Evolutionary conservation across 306 rosid species (phyloP).

Genomic region (Luffa acutangula): DNA sequence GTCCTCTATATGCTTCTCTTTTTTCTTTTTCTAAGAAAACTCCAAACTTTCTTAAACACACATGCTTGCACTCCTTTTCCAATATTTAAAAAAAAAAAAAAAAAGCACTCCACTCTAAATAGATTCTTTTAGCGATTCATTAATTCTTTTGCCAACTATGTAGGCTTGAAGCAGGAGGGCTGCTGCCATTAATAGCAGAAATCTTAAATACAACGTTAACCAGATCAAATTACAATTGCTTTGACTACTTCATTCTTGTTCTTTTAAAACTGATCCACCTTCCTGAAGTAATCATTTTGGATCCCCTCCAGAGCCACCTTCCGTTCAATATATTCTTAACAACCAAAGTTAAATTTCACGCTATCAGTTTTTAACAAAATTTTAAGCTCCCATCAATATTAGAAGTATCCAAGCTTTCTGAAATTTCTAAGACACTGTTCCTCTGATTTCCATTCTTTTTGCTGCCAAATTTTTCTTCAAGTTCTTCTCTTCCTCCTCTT

Average conservation of each 20-base stretch:
- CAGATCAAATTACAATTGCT: neutral
- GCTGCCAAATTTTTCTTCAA: too few species aligned
- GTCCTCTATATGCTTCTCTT: neutral
- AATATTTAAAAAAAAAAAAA: too few species aligned
- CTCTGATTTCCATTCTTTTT: too few species aligned
- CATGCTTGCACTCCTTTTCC: neutral
- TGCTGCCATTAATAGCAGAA: neutral
- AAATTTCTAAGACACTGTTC: too few species aligned
- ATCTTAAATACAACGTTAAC: neutral
- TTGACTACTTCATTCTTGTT: too few species aligned
- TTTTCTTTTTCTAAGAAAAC: neutral
- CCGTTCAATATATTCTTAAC: neutral
- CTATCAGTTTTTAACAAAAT: neutral
- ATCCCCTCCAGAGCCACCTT: neutral
- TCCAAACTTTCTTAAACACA: neutral
- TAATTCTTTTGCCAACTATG: neutral
- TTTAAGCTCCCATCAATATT: neutral
- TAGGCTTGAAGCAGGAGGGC: neutral
- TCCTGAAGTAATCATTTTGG: neutral
- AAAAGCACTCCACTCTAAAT: neutral
- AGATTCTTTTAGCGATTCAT: neutral
- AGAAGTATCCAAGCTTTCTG: neutral
- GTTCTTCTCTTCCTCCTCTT: too few species aligned
- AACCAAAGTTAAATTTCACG: too few species aligned
- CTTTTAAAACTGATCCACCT: neutral